phyloP scores from a whole-genome alignment of 371 early-diverging fungal genomes.

The Funneliformis caledonium region DNA sequence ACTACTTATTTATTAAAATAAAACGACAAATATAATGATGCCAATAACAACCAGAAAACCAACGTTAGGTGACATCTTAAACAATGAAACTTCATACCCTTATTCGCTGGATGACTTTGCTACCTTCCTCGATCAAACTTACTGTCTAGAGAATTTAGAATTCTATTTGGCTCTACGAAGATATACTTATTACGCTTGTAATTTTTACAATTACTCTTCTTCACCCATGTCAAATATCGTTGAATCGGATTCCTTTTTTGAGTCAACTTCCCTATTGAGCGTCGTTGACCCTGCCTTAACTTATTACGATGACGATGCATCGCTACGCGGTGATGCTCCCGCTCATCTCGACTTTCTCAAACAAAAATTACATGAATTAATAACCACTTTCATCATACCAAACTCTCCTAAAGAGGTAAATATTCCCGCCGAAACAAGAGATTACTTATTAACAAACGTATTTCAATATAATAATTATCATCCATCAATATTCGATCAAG shows the following conservation, averaged over 20 bases:
- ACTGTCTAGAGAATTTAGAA: slow-evolving; percentile 27
- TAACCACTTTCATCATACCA: slow-evolving; percentile 6
- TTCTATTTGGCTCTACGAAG: slow-evolving; percentile 3
- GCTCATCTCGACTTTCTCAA: slow-evolving; percentile 15
- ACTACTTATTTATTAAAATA: too few relatives aligned
- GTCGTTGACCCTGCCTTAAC: too few relatives aligned
- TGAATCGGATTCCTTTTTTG: too few relatives aligned
- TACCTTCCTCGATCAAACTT: slow-evolving; percentile 27
- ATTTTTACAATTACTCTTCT: slow-evolving; percentile 1
- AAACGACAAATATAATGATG: too few relatives aligned
- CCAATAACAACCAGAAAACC: neutral
- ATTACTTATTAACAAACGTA: slow-evolving; percentile 17
- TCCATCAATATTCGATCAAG: slow-evolving; percentile 13
- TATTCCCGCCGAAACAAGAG: neutral
- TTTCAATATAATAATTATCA: slow-evolving; percentile 16
- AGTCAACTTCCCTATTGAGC: too few relatives aligned
- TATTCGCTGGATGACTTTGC: slow-evolving; percentile 24
- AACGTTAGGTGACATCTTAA: slow-evolving; percentile 1
- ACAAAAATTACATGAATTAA: slow-evolving; percentile 24
- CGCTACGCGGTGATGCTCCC: slow-evolving; percentile 18
- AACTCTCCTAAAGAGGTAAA: slow-evolving; percentile 20
- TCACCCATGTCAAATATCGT: neutral
- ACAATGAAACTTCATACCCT: slow-evolving; percentile 25
- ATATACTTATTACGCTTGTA: slow-evolving; percentile 20
- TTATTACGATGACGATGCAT: neutral